Evolutionary conservation across 2,329 filamentous ascomycete genomes (phyloP), one percentile per base, ranked within the genome.

Genomic region (Aspergillus aculeatinus): DNA sequence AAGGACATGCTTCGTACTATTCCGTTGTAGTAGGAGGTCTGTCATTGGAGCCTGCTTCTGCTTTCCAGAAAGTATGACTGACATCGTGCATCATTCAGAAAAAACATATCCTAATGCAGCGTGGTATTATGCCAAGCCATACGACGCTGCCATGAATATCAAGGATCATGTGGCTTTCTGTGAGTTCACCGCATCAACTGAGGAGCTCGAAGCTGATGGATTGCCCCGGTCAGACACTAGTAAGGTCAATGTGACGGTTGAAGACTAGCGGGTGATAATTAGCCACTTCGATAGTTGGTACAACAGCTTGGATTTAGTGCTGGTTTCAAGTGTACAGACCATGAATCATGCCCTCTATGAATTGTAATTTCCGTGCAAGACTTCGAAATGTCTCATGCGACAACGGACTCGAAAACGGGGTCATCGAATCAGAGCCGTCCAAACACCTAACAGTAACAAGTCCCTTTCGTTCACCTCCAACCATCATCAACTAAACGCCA

Each of bases 141-240:
- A 80, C 57, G 79, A 80, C 25, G 81, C 79, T 49, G 79, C 80
- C 31, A 71, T 78, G 55, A 75, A 77, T 65, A 84, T 87, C 64
- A 82, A 81, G 68, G 80, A 80, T 48, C 77, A 83, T 66, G 81
- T 87, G 44, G 84, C 85, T 4, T 87, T 87, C 66, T 86, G 84
- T 82, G 73, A 80, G 83, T 68, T 31, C 11, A 1, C 19, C 14
- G 23, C 6, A 11, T 9, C n/a, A 31, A 21, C 5, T 16, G 35
- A 2, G 4, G 6, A 6, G 39, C 14, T 42, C 47, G 6, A 29
- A 10, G 29, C 33, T 39, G 6, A 58, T 23, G 21, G 11, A n/a
- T 5, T 29, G 19, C 12, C 16, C 3, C 31, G 31, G 21, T 49
- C 3, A 44, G 75, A 77, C 61, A 76, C 73, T 66, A 70, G 58